Conservation (phyloP, 2,329 filamentous ascomycete genomes). For the Pseudogymnoascus sp. region DNA sequence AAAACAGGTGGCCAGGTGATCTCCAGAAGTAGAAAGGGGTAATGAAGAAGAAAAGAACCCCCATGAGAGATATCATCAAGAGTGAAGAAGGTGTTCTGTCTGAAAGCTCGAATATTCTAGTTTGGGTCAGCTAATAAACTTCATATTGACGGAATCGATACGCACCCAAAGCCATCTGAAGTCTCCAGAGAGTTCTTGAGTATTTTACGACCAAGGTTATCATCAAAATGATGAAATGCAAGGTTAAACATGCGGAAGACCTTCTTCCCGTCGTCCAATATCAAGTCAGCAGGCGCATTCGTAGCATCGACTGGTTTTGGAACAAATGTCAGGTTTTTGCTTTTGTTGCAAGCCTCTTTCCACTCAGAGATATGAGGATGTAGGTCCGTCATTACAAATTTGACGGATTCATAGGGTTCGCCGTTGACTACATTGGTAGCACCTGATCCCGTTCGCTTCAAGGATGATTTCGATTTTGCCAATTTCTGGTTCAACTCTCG, state of each 20-base stretch:
- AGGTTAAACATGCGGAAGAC: slow-evolving; percentile 66
- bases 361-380: slow-evolving; percentile 57
- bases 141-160: not conserved
- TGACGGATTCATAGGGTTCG: slow-evolving; percentile 30
- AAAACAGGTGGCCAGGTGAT: slow-evolving; percentile 43
- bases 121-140: not conserved
- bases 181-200: slow-evolving; percentile 57
- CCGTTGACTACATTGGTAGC: slow-evolving; percentile 6
- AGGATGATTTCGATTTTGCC: slow-evolving; percentile 16
- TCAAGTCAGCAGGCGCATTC: slow-evolving; percentile 44
- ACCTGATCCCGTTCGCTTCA: slow-evolving; percentile 20
- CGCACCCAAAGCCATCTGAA: slow-evolving; percentile 54
- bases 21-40: slow-evolving; percentile 43
- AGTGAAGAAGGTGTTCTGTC: slow-evolving; percentile 51
- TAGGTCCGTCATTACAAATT: slow-evolving; percentile 59
- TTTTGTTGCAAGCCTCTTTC: slow-evolving; percentile 44
- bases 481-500: slow-evolving; percentile 45
- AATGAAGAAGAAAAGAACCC: slow-evolving; percentile 42
- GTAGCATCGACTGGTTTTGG: slow-evolving; percentile 57
- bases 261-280: slow-evolving; percentile 34
- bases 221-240: slow-evolving; percentile 70
- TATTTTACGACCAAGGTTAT: slow-evolving; percentile 52
- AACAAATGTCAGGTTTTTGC: slow-evolving; percentile 52
- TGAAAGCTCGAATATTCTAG: slow-evolving; percentile 64
- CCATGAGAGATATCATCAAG: slow-evolving; percentile 45